These are phyloP conservation scores for Lactifluus volemus DNA, from an alignment of 768 basidiomycete genomes.

Conservation along the genomic window DNA sequence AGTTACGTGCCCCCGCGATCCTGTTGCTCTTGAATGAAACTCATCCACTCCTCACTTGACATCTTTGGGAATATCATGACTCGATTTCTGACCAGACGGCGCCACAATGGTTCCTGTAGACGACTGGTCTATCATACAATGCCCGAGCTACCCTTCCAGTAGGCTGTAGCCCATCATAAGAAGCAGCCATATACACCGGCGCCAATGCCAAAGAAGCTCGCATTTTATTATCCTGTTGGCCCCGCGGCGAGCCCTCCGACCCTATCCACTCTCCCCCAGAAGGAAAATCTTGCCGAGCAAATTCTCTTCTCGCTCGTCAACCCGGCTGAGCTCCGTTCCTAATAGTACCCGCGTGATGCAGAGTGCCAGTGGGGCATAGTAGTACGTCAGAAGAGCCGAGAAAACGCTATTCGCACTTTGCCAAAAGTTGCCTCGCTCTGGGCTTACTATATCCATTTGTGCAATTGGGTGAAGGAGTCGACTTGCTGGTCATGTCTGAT, in stretches of 20 bases:
- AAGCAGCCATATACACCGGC: background rate
- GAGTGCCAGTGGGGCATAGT: conserved; percentile 5
- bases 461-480: conserved; percentile 13
- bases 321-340: background rate
- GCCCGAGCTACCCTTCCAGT: background rate
- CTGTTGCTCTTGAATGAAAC: background rate
- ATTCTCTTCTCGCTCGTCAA: conserved; percentile 15
- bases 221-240: background rate
- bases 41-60: background rate
- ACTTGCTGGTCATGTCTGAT: conserved; percentile 15
- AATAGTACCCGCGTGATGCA: conserved; percentile 6
- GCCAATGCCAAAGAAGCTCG: conserved; percentile 3
- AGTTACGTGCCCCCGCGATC: too few species aligned
- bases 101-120: background rate
- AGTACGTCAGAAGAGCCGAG: conserved; percentile 13
- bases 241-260: conserved; percentile 3
- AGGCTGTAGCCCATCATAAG: background rate
- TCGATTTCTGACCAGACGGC: background rate
- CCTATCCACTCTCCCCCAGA: conserved; percentile 8
- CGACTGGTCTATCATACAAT: background rate
- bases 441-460: conserved; percentile 6
- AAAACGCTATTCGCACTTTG: conserved; percentile 12
- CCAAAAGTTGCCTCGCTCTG: conserved; percentile 11
- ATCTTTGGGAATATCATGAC: background rate
- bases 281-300: conserved; percentile 1